Evolutionary conservation across 306 rosid genomes (phyloP).

Genomic region (Quercus parvula): DNA sequence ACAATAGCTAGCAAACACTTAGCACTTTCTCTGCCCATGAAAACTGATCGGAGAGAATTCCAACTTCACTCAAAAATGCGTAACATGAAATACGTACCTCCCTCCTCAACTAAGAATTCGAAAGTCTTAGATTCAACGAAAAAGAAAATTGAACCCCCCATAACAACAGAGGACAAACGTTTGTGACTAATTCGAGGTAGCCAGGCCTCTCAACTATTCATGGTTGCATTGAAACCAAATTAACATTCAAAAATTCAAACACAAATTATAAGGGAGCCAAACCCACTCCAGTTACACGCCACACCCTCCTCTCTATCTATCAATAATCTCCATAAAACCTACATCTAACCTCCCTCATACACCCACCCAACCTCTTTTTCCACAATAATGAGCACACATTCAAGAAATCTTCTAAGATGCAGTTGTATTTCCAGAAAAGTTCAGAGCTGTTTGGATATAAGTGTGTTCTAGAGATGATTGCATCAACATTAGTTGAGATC

Average conservation of each 20-base stretch:
- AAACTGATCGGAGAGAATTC: too few relatives aligned
- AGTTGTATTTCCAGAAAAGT: not conserved
- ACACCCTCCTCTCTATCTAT: not conserved
- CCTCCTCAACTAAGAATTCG: too few relatives aligned
- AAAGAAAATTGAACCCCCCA: too few relatives aligned
- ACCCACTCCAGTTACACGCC: not conserved
- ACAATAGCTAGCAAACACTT: too few relatives aligned
- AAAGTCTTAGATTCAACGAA: too few relatives aligned
- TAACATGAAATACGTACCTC: too few relatives aligned
- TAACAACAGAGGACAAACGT: too few relatives aligned
- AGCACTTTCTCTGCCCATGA: too few relatives aligned
- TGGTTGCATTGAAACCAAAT: too few relatives aligned
- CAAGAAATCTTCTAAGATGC: not conserved
- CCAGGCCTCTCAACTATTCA: too few relatives aligned
- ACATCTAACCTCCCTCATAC: not conserved
- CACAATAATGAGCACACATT: not conserved
- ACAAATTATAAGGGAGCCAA: not conserved
- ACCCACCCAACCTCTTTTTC: not conserved
- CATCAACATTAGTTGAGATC: not conserved
- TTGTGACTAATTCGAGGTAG: too few relatives aligned
- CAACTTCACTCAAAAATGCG: too few relatives aligned
- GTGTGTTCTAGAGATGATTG: not conserved
- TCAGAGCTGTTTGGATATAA: not conserved
- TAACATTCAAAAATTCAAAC: not conserved
- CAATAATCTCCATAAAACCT: not conserved